Base-by-base conservation (phyloP, 2,329 filamentous ascomycete genomes). In the Xylogone sp. region DNA sequence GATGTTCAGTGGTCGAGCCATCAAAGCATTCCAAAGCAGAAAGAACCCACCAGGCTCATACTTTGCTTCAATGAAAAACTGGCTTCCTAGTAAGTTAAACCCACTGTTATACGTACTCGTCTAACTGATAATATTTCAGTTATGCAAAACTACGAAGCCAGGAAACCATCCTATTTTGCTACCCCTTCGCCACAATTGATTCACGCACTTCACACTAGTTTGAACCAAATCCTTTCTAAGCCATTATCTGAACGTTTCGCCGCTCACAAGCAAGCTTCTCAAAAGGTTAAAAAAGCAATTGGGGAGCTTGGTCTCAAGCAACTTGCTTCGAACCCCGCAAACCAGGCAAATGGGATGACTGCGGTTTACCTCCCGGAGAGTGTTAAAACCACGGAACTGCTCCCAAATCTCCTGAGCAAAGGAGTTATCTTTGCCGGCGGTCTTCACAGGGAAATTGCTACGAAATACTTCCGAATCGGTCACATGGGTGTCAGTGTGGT, bases 101-200 rank as follows among this genome's bases (percentile, higher is more conserved):
- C 12, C 22, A 16, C 22, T 21, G 51, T 50, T 20, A n/a, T 45
- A 22, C 20, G 48, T 19, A 13, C 20, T 13, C 22, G 34, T 5
- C 22, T n/a, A 13, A 19, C 46, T 53, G 49, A 52, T 45, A 42
- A 43, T 22, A 22, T 45, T 45, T 20, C 16, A 89, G 87, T 99
- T 71, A 97, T 99, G 93, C 85, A 94, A 75, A 97, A 97, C 75
- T 99, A 99, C 72, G 94, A 99, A 75, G 90, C 90, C 58, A 90
- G 92, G 77, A 99, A 97, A 76, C 84, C 94, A 34, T 96, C 91
- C 2, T 99, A 99, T 78, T 99, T 99, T 67, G 94, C 94, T 34
- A 99, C 94, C 1, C 94, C 94, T 1, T 91, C 92, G 3, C 94
- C 94, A 13, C 94, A 99, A 73, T 83, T 99, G 47, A 79, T 99